Percentiles rank a stretch among this genome's conserved stretches.
phyloP scores from a whole-genome alignment of 169 alveolate species.

The Cryptosporidium tyzzeri region DNA sequence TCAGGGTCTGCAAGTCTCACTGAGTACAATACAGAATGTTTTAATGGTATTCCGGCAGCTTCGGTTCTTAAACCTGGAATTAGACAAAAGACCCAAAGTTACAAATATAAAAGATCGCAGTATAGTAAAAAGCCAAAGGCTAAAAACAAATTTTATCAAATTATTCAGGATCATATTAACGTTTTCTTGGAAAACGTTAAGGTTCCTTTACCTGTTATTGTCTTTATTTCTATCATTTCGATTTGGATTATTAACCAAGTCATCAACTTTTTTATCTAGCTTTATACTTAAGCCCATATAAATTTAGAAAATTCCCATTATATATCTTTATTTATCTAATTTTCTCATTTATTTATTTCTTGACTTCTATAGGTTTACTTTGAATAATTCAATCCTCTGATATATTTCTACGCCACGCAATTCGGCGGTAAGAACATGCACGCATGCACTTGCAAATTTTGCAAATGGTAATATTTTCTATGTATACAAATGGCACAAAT shows the following conservation, averaged over 20 bases:
- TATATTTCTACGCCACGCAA: background rate
- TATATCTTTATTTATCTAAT: background rate
- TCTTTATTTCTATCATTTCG: constrained; percentile 17
- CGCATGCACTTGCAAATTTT: constrained; percentile 2
- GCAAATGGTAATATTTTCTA: background rate
- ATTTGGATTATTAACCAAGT: constrained; percentile 22
- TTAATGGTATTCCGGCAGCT: constrained; percentile 46
- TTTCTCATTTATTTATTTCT: background rate
- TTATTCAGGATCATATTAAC: constrained; percentile 1
- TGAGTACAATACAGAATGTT: constrained; percentile 41
- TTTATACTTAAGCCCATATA: background rate
- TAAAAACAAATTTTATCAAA: background rate
- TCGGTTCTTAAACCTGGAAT: constrained; percentile 47
- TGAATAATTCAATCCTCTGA: background rate
- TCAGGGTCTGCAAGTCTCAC: background rate
- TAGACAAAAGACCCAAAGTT: constrained; percentile 7
- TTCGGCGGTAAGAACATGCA: background rate
- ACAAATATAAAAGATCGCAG: constrained; percentile 8
- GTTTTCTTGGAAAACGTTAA: background rate
- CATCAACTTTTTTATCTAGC: background rate
- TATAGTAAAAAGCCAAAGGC: background rate
- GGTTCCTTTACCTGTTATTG: constrained; percentile 46
- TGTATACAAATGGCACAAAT: background rate
- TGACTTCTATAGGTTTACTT: background rate
- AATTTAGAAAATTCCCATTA: background rate